Evolutionary conservation across 1,139 yeast genomes (phyloP).

Genomic region (Lodderomyces elongisporus): DNA sequence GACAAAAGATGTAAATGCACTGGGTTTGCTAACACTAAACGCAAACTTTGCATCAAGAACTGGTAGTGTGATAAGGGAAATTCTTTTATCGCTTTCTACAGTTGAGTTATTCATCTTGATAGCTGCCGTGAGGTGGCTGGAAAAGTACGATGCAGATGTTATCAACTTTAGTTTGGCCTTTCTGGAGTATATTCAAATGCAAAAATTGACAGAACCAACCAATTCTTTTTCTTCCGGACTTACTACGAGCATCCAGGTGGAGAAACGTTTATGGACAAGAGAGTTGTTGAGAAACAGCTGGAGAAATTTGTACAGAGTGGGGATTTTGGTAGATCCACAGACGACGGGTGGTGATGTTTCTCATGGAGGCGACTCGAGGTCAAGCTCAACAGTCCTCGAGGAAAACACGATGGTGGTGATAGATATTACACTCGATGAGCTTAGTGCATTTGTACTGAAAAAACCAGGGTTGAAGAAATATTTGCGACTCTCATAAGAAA

Average conservation of each 20-base stretch:
- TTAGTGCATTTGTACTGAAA: conserved; percentile 29
- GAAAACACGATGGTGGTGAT: conserved; percentile 46
- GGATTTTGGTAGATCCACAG: conserved; percentile 1
- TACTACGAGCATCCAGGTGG: conserved; percentile 29
- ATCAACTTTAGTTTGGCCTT: conserved; percentile 74
- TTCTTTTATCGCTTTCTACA: conserved; percentile 49
- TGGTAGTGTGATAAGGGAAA: conserved; percentile 4
- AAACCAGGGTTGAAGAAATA: conserved; percentile 31
- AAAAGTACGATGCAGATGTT: conserved; percentile 51
- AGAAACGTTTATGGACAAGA: conserved; percentile 46
- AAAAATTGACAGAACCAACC: conserved; percentile 42
- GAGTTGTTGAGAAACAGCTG: conserved; percentile 49
- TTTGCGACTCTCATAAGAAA: too few relatives aligned
- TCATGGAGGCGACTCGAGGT: not conserved
- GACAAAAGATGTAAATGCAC: not conserved
- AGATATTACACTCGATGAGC: conserved; percentile 43
- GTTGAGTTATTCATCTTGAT: conserved; percentile 65
- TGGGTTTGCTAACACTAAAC: too few relatives aligned
- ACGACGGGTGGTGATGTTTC: not conserved
- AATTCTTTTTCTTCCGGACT: conserved; percentile 29
- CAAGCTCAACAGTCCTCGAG: conserved; percentile 26
- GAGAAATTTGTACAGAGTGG: conserved; percentile 38
- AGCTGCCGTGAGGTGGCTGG: conserved; percentile 67
- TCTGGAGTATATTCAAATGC: conserved; percentile 64
- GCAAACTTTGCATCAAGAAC: not conserved